A percentile compares a stretch with the other conserved stretches of the same genome.
Conservation (phyloP, 805 yeast genomes). For the Candida wancherniae region DNA sequence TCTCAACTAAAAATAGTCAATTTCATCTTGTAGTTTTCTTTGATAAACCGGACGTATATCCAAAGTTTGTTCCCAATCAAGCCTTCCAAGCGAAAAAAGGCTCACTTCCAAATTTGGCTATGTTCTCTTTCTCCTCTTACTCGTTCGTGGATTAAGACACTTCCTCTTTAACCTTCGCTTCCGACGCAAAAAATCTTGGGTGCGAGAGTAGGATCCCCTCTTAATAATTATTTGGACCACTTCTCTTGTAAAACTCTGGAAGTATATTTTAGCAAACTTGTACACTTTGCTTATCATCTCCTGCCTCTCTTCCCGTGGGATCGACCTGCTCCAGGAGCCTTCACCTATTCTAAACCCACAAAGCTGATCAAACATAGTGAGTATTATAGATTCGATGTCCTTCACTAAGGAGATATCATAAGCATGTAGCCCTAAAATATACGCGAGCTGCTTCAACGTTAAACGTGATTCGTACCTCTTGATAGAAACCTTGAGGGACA, state of each 20-base stretch:
- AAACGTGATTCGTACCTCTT: constrained; percentile 13
- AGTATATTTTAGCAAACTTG: constrained; percentile 41
- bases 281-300: constrained; percentile 46
- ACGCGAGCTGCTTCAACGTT: constrained; percentile 12
- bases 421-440: constrained; percentile 12
- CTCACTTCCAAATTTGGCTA: too few species aligned
- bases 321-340: constrained; percentile 82
- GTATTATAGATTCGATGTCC: constrained; percentile 48
- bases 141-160: too few species aligned
- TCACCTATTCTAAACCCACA: constrained; percentile 72
- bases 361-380: constrained; percentile 49
- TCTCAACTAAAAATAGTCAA: background rate
- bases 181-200: constrained; percentile 13
- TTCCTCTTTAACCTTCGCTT: constrained; percentile 8
- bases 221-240: constrained; percentile 69
- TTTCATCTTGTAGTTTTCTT: background rate
- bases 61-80: background rate
- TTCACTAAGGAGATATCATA: constrained; percentile 50
- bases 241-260: constrained; percentile 46
- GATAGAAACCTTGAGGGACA: constrained; percentile 2
- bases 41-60: too few species aligned
- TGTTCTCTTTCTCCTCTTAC: too few species aligned
- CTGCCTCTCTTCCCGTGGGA: constrained; percentile 49
- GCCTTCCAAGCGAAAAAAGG: too few species aligned
- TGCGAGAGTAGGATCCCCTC: constrained; percentile 62